These are phyloP conservation scores for Diaporthe sp. DNA, from an alignment of 2,329 filamentous ascomycete genomes.

Conservation along the genomic window DNA sequence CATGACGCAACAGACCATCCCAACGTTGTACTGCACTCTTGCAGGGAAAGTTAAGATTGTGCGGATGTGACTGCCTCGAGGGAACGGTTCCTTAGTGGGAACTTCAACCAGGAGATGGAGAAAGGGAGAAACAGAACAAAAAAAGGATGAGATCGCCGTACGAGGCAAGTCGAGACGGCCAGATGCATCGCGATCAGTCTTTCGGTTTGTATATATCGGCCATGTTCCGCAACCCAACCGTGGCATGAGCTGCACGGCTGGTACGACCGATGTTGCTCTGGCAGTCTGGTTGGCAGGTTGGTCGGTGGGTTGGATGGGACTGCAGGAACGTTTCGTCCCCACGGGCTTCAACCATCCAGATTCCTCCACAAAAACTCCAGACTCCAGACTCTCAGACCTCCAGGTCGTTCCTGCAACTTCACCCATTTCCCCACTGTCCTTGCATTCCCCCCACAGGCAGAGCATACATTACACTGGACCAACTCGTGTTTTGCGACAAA, in stretches of 20 bases:
- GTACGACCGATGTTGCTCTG: background rate
- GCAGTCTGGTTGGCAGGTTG: background rate
- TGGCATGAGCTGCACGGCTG: background rate
- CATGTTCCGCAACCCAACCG: background rate
- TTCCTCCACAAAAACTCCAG: background rate
- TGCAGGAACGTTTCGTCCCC: background rate
- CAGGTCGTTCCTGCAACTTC: constrained; percentile 2
- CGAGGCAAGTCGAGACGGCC: background rate
- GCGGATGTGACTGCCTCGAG: background rate
- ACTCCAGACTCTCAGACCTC: background rate
- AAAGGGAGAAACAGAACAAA: background rate
- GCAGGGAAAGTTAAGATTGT: background rate
- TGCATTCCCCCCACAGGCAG: background rate
- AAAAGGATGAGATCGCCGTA: background rate
- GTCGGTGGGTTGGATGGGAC: background rate
- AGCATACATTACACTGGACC: no score
- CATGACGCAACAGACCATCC: constrained; percentile 12
- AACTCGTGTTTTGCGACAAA: no score
- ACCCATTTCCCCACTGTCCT: background rate
- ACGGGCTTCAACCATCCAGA: background rate
- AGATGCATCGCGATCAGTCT: background rate
- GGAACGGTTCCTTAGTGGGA: background rate
- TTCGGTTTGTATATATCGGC: background rate
- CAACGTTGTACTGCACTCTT: background rate
- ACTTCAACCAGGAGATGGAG: background rate